Conservation (phyloP, 176 grass and related monocot genomes). For the Areca catechu region DNA sequence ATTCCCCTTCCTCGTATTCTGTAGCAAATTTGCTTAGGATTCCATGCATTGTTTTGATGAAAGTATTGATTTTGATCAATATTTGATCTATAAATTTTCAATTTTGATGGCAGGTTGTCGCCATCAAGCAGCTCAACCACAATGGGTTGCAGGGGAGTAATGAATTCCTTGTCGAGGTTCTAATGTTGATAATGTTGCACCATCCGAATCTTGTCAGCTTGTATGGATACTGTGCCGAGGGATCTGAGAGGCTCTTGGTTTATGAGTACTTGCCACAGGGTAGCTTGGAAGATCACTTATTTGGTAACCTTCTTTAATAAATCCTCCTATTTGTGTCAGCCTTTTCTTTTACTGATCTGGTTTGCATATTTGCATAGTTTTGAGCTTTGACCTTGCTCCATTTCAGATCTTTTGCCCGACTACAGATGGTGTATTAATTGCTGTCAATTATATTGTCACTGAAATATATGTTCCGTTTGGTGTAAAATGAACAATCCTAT, state of each 20-base stretch:
- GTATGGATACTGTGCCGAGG: conserved; percentile 76
- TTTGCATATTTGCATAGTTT: no score
- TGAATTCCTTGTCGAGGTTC: conserved; percentile 89
- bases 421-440: no score
- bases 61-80: conserved; percentile 1
- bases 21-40: no score
- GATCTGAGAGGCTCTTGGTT: conserved; percentile 80
- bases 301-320: conserved; percentile 39
- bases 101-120: conserved; percentile 47
- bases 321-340: no score
- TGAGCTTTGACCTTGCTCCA: no score
- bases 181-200: conserved; percentile 72
- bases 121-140: conserved; percentile 78
- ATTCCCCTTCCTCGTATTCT: not conserved
- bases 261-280: conserved; percentile 95
- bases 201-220: conserved; percentile 78
- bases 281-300: conserved; percentile 81
- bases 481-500: no score
- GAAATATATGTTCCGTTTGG: no score
- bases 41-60: not conserved
- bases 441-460: no score
- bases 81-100: conserved; percentile 1
- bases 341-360: no score
- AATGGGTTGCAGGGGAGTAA: conserved; percentile 68
- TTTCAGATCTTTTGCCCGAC: no score